These are phyloP conservation scores for Linum usitatissimum DNA, from an alignment of 345 rosid species.

Conservation along the genomic window DNA sequence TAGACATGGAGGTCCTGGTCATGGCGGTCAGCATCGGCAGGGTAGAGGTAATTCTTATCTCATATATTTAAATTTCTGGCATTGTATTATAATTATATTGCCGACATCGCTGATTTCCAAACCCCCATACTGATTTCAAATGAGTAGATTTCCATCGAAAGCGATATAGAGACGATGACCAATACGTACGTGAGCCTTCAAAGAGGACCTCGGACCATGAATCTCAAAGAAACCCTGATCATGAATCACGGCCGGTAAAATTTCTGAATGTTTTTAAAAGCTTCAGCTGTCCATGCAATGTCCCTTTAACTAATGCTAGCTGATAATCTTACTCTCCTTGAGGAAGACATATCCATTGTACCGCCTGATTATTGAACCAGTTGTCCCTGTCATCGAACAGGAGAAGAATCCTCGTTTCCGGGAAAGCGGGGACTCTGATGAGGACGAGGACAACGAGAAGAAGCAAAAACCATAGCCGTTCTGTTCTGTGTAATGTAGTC, in stretches of 20 bases:
- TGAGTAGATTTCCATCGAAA: conserved; percentile 63
- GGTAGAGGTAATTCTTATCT: conserved; percentile 44
- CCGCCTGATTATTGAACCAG: not conserved
- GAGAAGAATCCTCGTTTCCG: conserved; percentile 98
- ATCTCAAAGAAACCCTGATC: conserved; percentile 50
- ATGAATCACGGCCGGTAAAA: conserved; percentile 54
- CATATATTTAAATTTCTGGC: not conserved
- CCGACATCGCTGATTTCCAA: not conserved
- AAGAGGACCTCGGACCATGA: conserved; percentile 63
- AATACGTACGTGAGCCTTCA: conserved; percentile 37
- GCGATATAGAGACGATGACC: conserved; percentile 80
- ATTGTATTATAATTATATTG: not conserved
- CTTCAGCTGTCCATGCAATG: not conserved
- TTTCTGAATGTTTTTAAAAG: not conserved
- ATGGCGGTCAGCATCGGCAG: conserved; percentile 58
- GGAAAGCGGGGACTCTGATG: conserved; percentile 91
- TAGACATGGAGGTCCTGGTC: conserved; percentile 58
- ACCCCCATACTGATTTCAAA: conserved; percentile 1
- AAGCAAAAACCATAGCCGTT: conserved; percentile 34
- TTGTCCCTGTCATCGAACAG: conserved; percentile 26
- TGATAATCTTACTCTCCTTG: no score
- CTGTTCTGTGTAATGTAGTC: not conserved
- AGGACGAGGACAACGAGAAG: conserved; percentile 58
- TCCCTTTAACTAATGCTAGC: no score
- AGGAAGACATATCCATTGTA: not conserved